A percentile compares a stretch with the other conserved stretches of the same genome.
Evolutionary conservation across 768 basidiomycete genomes (phyloP).

Genomic region (Pisolithus microcarpus): DNA sequence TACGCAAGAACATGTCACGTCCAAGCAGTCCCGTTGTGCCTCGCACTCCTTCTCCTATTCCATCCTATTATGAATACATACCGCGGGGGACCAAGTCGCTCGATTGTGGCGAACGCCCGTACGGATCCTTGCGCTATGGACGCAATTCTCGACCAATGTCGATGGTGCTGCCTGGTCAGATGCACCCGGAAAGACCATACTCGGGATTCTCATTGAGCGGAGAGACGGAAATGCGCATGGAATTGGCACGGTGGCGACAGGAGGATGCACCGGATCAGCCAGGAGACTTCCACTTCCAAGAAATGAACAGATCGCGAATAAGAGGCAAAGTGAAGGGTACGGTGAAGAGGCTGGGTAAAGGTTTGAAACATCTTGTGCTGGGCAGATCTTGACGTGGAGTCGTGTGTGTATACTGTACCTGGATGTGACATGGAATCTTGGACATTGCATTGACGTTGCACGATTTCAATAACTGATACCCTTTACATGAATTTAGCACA

Average conservation of each 20-base stretch:
- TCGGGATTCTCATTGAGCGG: constrained; percentile 53
- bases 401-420: constrained; percentile 3
- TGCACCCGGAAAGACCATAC: constrained; percentile 10
- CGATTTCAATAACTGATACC: too few species aligned
- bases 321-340: constrained; percentile 18
- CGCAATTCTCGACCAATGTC: constrained; percentile 23
- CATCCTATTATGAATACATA: constrained; percentile 16
- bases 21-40: constrained; percentile 29
- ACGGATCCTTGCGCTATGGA: constrained; percentile 8
- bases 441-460: too few species aligned
- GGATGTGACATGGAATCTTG: neutral
- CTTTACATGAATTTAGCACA: too few species aligned
- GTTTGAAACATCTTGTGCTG: constrained; percentile 26
- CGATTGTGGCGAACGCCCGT: constrained; percentile 18
- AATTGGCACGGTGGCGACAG: constrained; percentile 35
- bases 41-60: constrained; percentile 22
- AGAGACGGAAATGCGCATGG: constrained; percentile 53
- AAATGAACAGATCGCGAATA: constrained; percentile 15
- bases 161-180: constrained; percentile 17
- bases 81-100: constrained; percentile 29
- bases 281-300: constrained; percentile 25
- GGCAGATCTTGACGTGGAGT: constrained; percentile 11
- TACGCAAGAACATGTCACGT: constrained; percentile 41
- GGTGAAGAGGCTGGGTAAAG: constrained; percentile 25
- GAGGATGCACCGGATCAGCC: constrained; percentile 26